phyloP scores from a whole-genome alignment of 768 basidiomycete genomes.

The Boletus eberwhitei region DNA sequence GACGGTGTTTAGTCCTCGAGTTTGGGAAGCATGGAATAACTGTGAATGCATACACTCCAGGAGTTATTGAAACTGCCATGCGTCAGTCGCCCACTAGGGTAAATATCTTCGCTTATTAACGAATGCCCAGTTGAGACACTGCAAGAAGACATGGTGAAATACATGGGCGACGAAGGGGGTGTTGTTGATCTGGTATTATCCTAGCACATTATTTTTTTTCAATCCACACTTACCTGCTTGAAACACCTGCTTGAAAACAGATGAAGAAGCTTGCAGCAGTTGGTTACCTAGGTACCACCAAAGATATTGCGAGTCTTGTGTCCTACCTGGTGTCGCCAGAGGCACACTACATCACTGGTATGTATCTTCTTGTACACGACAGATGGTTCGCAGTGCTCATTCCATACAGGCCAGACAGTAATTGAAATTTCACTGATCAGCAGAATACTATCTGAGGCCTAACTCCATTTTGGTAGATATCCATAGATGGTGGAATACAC shows the following conservation, averaged over 20 bases:
- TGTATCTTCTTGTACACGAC: not conserved
- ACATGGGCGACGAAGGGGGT: constrained; percentile 12
- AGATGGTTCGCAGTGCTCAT: not conserved
- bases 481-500: constrained; percentile 23
- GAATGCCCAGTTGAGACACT: constrained; percentile 15
- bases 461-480: constrained; percentile 11
- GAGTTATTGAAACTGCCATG: constrained; percentile 29
- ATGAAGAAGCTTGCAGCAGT: constrained; percentile 9
- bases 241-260: constrained; percentile 9
- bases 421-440: not conserved
- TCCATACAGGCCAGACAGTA: constrained; percentile 27
- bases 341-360: constrained; percentile 36
- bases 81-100: constrained; percentile 13
- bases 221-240: not conserved
- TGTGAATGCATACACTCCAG: constrained; percentile 35
- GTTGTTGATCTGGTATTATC: constrained; percentile 15
- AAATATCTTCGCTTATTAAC: not conserved
- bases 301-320: constrained; percentile 38
- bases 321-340: constrained; percentile 35
- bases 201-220: not conserved
- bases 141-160: constrained; percentile 7
- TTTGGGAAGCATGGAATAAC: constrained; percentile 31
- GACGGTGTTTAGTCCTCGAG: constrained; percentile 29
- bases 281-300: constrained; percentile 22
- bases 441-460: not conserved